phyloP scores from a whole-genome alignment of 768 basidiomycete species.

The Scleroderma bovista region DNA sequence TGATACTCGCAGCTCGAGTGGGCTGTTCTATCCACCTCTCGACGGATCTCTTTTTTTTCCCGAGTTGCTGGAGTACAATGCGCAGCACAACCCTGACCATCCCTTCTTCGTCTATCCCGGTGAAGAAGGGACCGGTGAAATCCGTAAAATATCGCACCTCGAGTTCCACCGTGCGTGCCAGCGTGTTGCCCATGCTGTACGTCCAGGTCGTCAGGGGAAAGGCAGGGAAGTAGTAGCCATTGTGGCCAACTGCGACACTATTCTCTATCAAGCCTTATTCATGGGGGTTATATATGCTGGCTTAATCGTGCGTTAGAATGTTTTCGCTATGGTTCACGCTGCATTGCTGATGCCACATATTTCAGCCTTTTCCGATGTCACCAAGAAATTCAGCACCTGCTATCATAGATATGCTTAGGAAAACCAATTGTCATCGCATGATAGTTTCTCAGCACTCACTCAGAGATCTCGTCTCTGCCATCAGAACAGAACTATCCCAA shows the following conservation, averaged over 20 bases:
- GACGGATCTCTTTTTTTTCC: constrained; percentile 28
- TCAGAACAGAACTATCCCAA: constrained; percentile 17
- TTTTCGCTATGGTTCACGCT: neutral
- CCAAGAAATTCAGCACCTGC: constrained; percentile 34
- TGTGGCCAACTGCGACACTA: constrained; percentile 30
- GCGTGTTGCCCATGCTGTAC: constrained; percentile 35
- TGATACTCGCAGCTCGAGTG: neutral
- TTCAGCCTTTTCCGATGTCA: constrained; percentile 32
- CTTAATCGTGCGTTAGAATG: constrained; percentile 3
- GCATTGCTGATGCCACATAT: neutral
- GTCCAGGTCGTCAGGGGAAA: constrained; percentile 27
- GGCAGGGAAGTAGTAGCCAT: constrained; percentile 33
- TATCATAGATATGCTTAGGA: constrained; percentile 30
- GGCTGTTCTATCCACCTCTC: constrained; percentile 13
- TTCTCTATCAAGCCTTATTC: constrained; percentile 39
- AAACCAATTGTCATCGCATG: constrained; percentile 35
- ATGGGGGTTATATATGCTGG: constrained; percentile 33
- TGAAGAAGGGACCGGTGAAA: constrained; percentile 6
- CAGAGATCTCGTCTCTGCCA: constrained; percentile 22
- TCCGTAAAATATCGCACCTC: constrained; percentile 31
- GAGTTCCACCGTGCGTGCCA: constrained; percentile 44
- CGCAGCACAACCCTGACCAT: constrained; percentile 27
- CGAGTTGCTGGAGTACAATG: constrained; percentile 32
- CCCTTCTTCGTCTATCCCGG: constrained; percentile 30
- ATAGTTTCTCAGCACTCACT: constrained; percentile 31